phyloP scores from a whole-genome alignment of 2,329 filamentous ascomycete species.

The Trichoderma asperellum region DNA sequence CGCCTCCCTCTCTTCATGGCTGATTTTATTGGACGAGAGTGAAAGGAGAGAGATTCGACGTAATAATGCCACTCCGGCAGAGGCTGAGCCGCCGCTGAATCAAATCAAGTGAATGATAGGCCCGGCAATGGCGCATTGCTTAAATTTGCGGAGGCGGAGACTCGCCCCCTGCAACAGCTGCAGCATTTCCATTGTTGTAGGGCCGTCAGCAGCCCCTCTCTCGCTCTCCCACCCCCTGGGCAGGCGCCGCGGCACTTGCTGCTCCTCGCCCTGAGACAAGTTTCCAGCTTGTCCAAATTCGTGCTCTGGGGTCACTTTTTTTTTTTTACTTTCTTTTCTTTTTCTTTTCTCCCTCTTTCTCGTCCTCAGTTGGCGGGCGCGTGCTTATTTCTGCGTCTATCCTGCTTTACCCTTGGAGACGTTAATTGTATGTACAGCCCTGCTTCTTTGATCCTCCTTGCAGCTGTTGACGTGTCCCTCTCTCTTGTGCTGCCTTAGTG shows the following conservation, averaged over 20 bases:
- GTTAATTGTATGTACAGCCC: not conserved
- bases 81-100: not conserved
- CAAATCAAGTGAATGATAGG: not conserved
- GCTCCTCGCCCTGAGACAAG: not conserved
- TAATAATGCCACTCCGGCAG: not conserved
- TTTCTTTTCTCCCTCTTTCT: not conserved
- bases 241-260: slow-evolving; percentile 5
- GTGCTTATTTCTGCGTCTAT: not conserved
- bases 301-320: not conserved
- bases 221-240: not conserved
- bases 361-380: not conserved
- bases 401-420: not conserved
- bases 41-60: not conserved
- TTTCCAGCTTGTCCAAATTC: not conserved
- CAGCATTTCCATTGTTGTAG: not conserved
- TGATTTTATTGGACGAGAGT: not conserved
- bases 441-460: not conserved
- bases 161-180: not conserved
- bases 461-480: not conserved
- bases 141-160: not conserved
- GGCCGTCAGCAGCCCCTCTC: not conserved
- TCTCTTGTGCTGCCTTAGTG: not conserved
- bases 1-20: not conserved
- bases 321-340: not conserved
- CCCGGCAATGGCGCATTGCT: not conserved